A percentile compares a stretch with the other conserved stretches of the same genome.
These are phyloP conservation scores for Akanthomyces dipterigenus DNA, from an alignment of 2,329 filamentous ascomycete genomes.

Conservation along the genomic window DNA sequence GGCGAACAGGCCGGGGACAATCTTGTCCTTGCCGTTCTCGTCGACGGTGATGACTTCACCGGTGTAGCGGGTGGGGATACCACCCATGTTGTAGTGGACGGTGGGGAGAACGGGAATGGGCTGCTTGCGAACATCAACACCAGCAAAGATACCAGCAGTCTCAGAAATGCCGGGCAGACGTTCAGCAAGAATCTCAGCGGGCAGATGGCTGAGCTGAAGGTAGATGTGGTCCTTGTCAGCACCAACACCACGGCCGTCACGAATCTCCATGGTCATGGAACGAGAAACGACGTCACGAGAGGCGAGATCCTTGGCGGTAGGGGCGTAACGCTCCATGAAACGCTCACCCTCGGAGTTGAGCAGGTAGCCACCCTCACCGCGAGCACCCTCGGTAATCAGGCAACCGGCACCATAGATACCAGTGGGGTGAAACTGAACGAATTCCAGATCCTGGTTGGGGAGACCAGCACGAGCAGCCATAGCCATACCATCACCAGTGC, in stretches of 20 bases:
- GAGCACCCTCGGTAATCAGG: slow-evolving; percentile 94
- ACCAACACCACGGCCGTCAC: slow-evolving; percentile 93
- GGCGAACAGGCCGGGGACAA: slow-evolving; percentile 91
- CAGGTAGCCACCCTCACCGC: slow-evolving; percentile 96
- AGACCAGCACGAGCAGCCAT: slow-evolving; percentile 98
- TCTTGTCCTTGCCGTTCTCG: slow-evolving; percentile 78
- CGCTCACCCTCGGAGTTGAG: slow-evolving; percentile 97
- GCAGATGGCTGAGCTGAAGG: slow-evolving; percentile 93
- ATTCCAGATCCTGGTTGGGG: slow-evolving; percentile 98
- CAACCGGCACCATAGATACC: slow-evolving; percentile 98
- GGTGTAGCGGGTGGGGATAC: slow-evolving; percentile 95
- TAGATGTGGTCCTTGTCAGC: slow-evolving; percentile 98
- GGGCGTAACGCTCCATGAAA: slow-evolving; percentile 98
- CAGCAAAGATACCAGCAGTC: slow-evolving; percentile 93
- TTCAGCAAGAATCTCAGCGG: slow-evolving; percentile 85
- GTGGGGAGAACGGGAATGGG: slow-evolving; percentile 94
- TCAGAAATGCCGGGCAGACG: slow-evolving; percentile 98
- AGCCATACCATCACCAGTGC: slow-evolving; percentile 98
- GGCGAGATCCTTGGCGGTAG: slow-evolving; percentile 95
- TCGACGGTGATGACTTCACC: slow-evolving; percentile 92
- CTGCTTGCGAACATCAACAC: slow-evolving; percentile 95
- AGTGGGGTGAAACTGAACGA: slow-evolving; percentile 98
- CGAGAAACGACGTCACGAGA: slow-evolving; percentile 93
- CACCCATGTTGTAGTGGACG: slow-evolving; percentile 99
- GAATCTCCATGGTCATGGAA: slow-evolving; percentile 98